Evolutionary conservation across 2,329 filamentous ascomycete species (phyloP).

Genomic region (Venturia oleaginea): DNA sequence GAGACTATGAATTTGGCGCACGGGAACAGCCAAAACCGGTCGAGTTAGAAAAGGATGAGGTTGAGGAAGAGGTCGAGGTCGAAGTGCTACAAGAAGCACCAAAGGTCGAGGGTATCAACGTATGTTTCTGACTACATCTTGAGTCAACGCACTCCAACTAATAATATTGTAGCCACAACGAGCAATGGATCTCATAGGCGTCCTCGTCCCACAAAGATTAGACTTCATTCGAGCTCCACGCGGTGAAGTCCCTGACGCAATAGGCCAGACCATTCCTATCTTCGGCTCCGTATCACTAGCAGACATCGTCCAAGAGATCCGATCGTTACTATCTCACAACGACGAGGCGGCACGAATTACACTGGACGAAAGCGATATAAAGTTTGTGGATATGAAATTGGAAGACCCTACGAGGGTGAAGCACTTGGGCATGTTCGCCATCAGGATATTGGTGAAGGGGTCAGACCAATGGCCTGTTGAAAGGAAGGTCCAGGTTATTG

Average conservation of each 20-base stretch:
- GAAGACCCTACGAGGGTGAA: slow-evolving; percentile 40
- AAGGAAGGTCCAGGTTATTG: slow-evolving; percentile 33
- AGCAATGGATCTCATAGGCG: slow-evolving; percentile 38
- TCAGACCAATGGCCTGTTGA: slow-evolving; percentile 30
- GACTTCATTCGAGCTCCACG: slow-evolving; percentile 34
- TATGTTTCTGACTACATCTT: background rate
- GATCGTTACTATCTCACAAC: slow-evolving; percentile 40
- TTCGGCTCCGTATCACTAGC: slow-evolving; percentile 47
- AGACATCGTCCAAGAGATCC: slow-evolving; percentile 42
- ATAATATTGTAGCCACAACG: slow-evolving; percentile 28
- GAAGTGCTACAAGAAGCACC: background rate
- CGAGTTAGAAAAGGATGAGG: background rate
- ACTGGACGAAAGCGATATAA: slow-evolving; percentile 41
- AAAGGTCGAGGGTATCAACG: background rate
- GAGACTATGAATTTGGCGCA: slow-evolving; percentile 36
- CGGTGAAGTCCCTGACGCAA: slow-evolving; percentile 12
- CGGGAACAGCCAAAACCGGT: background rate
- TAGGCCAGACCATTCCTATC: slow-evolving; percentile 27
- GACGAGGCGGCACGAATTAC: slow-evolving; percentile 43
- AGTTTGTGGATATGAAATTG: slow-evolving; percentile 34
- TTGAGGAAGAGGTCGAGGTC: background rate
- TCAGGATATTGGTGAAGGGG: slow-evolving; percentile 43
- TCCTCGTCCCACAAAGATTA: slow-evolving; percentile 38
- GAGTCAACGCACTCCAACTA: background rate
- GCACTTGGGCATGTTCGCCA: slow-evolving; percentile 42